These are phyloP conservation scores for Lenwebbia sp. DNA, from an alignment of 345 rosid genomes.

Conservation along the genomic window DNA sequence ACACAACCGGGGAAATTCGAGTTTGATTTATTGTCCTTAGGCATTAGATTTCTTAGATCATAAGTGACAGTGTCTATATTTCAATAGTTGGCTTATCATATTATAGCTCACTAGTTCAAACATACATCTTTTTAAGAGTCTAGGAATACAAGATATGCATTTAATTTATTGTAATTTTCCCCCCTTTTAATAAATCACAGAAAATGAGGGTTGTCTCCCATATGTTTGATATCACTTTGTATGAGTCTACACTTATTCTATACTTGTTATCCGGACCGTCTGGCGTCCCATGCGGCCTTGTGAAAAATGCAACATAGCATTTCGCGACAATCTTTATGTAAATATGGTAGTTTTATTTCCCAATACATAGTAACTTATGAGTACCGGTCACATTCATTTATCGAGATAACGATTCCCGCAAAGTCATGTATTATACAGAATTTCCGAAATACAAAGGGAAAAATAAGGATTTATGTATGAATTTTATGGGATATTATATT, in stretches of 20 bases:
- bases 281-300: fast-evolving
- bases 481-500: neutral
- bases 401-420: neutral
- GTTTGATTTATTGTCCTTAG: neutral
- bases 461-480: neutral
- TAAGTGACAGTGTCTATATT: neutral
- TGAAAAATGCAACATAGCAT: neutral
- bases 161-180: neutral
- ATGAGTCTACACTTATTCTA: neutral
- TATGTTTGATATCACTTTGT: neutral
- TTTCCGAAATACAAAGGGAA: neutral
- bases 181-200: neutral
- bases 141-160: neutral
- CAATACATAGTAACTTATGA: neutral
- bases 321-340: neutral
- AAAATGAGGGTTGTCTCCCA: neutral
- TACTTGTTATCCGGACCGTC: fast-evolving
- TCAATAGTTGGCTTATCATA: neutral
- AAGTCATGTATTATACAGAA: neutral
- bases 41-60: neutral
- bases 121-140: neutral
- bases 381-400: neutral
- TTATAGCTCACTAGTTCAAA: neutral
- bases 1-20: neutral
- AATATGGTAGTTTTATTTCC: neutral